Evolutionary conservation across 2,329 filamentous ascomycete genomes (phyloP).

Genomic region (Cephalotrichum gorgonifer): DNA sequence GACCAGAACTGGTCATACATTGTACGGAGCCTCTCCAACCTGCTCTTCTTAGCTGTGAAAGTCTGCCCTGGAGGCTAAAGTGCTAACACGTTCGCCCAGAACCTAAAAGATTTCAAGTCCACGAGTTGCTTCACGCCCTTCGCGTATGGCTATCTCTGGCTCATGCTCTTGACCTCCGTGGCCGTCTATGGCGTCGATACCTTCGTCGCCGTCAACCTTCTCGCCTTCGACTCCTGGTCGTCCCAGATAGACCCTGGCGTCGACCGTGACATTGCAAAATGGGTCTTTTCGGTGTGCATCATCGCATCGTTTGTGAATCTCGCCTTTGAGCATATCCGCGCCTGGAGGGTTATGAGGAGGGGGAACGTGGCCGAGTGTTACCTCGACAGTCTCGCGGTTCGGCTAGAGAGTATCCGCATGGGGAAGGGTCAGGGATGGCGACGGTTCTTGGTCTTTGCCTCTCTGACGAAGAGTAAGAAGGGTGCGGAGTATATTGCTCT

Average conservation of each 20-base stretch:
- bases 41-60: not conserved
- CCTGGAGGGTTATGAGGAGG: slow-evolving; percentile 69
- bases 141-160: slow-evolving; percentile 77
- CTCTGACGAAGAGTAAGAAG: slow-evolving; percentile 84
- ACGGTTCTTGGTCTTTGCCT: slow-evolving; percentile 85
- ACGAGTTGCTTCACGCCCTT: slow-evolving; percentile 66
- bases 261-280: slow-evolving; percentile 70
- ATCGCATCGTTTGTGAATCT: slow-evolving; percentile 81
- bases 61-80: no score
- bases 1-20: slow-evolving; percentile 97
- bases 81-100: slow-evolving; percentile 14
- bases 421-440: slow-evolving; percentile 71
- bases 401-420: slow-evolving; percentile 72
- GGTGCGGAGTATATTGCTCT: slow-evolving; percentile 82
- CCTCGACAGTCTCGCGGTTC: slow-evolving; percentile 75
- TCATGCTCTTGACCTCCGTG: slow-evolving; percentile 67
- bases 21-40: slow-evolving; percentile 35
- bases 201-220: slow-evolving; percentile 85
- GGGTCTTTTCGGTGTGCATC: slow-evolving; percentile 92
- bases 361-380: slow-evolving; percentile 88
- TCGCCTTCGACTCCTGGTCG: slow-evolving; percentile 84
- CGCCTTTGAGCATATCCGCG: slow-evolving; percentile 68
- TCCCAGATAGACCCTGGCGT: slow-evolving; percentile 72
- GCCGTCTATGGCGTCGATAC: slow-evolving; percentile 84
- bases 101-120: slow-evolving; percentile 68